Evolutionary conservation across 192 early-diverging fungal genomes (phyloP), one percentile per base, ranked within the genome.

Genomic region (Backusella sp.): DNA sequence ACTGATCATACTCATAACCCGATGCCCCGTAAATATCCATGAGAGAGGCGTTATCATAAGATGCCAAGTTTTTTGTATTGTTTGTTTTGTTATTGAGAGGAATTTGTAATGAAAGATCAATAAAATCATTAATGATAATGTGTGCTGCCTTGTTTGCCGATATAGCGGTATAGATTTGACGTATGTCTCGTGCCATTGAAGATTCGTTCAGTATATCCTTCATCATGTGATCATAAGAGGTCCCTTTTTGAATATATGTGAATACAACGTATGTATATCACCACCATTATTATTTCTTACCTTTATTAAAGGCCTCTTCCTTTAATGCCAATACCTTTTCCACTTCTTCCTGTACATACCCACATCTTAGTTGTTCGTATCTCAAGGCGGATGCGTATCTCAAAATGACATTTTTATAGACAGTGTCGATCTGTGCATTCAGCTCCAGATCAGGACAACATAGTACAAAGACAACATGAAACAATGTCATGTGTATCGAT

Each of bases 391-490:
- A 86, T 0, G 92, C 90, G 44, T 94, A 76, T 65, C 91, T 89
- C 32, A 88, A 79, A 17, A 94, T 85, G 70, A 93, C 88, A 80
- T 93, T 85, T 28, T 87, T 82, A 82, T 95, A 95, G 52, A 95
- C 80, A 19, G 76, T 81, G 68, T 96, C 86, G 0, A 93, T 88
- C 46, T 93, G 88, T 69, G 70, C 70, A 76, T 80, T 86, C 36
- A 92, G 77, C 67, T 89, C 83, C 3, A 87, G 72, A 53, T 86
- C 83, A 5, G 82, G 78, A 26, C 88, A 86, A 28, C 81, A 77
- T n/a, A 92, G 72, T 2, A 92, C 92, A 78, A 94, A 92, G 8
- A 95, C 93, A 12, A 95, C 81, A 83, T 95, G 92, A 80, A 95
- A 95, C 77, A 89, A 89, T 6, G 91, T 89, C 79, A 94, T 91